Conservation (phyloP, 2,329 filamentous ascomycete genomes). For the Xylariaceae sp. region DNA sequence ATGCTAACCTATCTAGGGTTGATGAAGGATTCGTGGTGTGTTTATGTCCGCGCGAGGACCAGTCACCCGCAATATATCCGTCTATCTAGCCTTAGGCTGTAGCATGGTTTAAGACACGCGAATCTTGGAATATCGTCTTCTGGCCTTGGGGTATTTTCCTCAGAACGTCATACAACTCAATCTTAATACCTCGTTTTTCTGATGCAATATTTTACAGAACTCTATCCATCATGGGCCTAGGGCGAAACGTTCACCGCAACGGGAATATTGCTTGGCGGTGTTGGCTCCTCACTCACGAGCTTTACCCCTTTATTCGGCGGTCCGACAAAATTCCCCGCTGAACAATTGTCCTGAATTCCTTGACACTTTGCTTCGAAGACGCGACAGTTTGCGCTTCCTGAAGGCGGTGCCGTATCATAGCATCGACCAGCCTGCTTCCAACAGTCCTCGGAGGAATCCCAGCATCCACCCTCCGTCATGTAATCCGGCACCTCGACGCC, state of each 20-base stretch:
- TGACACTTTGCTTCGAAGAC: slow-evolving; percentile 61
- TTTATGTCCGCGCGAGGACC: no score
- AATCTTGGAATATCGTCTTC: no score
- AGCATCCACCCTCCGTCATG: slow-evolving; percentile 53
- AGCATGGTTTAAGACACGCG: no score
- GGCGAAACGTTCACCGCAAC: slow-evolving; percentile 13
- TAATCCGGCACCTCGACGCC: slow-evolving; percentile 57
- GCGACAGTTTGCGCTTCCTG: slow-evolving; percentile 55
- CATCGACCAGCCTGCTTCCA: slow-evolving; percentile 58
- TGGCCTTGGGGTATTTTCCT: no score
- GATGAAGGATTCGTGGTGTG: no score
- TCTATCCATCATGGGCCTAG: not conserved
- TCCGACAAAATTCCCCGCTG: slow-evolving; percentile 38
- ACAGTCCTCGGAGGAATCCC: slow-evolving; percentile 50
- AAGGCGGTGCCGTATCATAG: slow-evolving; percentile 54
- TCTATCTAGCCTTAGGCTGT: no score
- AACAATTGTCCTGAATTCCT: slow-evolving; percentile 39
- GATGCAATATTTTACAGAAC: no score
- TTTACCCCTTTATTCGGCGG: slow-evolving; percentile 40
- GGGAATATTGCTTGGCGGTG: slow-evolving; percentile 18
- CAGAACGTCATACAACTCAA: no score
- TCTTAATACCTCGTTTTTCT: no score
- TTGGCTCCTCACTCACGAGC: slow-evolving; percentile 24
- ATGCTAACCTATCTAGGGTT: no score
- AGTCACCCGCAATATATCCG: no score